Percentiles rank a stretch among this genome's conserved stretches.
These are phyloP conservation scores for Gossypium arboreum DNA, from an alignment of 345 rosid species.

Conservation along the genomic window DNA sequence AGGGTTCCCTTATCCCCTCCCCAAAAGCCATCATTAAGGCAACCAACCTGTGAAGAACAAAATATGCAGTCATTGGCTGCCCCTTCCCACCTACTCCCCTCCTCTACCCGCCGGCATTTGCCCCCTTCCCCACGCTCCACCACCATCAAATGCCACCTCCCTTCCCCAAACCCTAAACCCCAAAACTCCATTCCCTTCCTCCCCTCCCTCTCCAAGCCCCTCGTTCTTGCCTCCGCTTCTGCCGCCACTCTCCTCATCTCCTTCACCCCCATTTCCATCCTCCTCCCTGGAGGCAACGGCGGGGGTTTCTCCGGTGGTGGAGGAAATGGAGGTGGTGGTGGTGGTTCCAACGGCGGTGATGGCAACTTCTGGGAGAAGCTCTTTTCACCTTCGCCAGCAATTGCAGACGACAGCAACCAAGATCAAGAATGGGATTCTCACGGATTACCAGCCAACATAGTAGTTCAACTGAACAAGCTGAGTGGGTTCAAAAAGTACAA, in stretches of 20 bases:
- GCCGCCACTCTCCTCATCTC: slow-evolving; percentile 50
- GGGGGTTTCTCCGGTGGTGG: slow-evolving; percentile 19
- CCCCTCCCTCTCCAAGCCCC: slow-evolving; percentile 40
- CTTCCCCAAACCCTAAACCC: slow-evolving; percentile 26
- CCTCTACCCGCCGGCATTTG: slow-evolving; percentile 28
- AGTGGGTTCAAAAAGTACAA: slow-evolving; percentile 87
- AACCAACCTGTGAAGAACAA: not conserved
- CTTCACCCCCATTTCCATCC: slow-evolving; percentile 31
- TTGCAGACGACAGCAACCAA: slow-evolving; percentile 66
- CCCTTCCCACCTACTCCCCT: slow-evolving; percentile 27
- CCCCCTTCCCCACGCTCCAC: slow-evolving; percentile 30
- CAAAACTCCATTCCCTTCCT: slow-evolving; percentile 22
- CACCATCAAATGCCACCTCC: slow-evolving; percentile 33
- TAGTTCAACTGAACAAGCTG: slow-evolving; percentile 73
- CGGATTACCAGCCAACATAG: slow-evolving; percentile 86
- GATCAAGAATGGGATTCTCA: slow-evolving; percentile 83
- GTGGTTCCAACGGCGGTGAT: slow-evolving; percentile 33
- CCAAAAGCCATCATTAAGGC: not conserved
- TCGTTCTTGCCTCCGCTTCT: slow-evolving; percentile 44
- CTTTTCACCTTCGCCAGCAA: slow-evolving; percentile 49
- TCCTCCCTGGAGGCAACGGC: slow-evolving; percentile 19
- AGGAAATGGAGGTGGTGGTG: slow-evolving; percentile 36
- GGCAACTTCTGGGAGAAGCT: slow-evolving; percentile 59
- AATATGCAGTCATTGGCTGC: slow-evolving; percentile 32
- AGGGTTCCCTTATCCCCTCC: slow-evolving; percentile 19